Conservation (phyloP, 2,329 filamentous ascomycete species). For the Trichoderma breve region DNA sequence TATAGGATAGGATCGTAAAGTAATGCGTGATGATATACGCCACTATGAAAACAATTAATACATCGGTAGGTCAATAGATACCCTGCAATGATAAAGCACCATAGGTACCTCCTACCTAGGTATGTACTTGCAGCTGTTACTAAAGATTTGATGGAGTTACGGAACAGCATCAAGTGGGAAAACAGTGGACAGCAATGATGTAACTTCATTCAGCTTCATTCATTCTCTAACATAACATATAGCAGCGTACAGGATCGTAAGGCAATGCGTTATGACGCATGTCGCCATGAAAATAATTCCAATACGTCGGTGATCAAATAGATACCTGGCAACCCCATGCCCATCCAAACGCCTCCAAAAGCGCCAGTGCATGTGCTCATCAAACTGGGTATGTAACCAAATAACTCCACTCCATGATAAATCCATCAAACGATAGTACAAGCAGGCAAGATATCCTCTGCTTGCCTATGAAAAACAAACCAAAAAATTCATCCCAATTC, state of each 20-base stretch:
- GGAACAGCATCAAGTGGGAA: neutral
- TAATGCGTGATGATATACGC: neutral
- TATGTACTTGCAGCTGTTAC: neutral
- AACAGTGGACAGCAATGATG: neutral
- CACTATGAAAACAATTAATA: neutral
- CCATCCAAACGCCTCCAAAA: neutral
- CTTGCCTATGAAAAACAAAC: neutral
- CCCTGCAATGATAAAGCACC: neutral
- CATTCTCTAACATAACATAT: neutral
- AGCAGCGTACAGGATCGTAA: neutral
- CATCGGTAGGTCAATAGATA: too few species aligned
- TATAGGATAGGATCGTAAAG: neutral
- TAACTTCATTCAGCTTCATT: neutral
- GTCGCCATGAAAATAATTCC: neutral
- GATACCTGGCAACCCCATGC: neutral
- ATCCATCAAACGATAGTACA: neutral
- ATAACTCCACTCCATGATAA: neutral
- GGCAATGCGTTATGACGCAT: neutral
- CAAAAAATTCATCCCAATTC: neutral
- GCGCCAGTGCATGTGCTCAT: neutral
- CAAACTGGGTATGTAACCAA: constrained; percentile 11
- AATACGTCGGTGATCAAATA: too few species aligned
- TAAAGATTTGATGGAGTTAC: neutral
- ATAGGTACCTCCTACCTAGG: too few species aligned
- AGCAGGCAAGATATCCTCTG: neutral